Evolutionary conservation across 257 asterid genomes (phyloP).

Genomic region (Echium plantagineum): DNA sequence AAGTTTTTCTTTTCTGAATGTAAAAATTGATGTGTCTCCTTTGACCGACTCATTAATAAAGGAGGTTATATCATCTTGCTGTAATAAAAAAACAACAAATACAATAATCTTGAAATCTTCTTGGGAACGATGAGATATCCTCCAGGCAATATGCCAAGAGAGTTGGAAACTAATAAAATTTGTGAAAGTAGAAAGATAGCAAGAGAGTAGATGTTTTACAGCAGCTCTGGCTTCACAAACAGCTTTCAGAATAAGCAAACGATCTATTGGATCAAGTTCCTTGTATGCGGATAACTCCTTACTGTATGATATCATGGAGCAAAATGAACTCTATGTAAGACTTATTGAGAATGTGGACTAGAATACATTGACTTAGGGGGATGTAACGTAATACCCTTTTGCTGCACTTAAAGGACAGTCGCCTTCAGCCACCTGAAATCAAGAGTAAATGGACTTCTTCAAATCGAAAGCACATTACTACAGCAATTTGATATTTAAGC

Average conservation of each 20-base stretch:
- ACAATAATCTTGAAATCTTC: not conserved
- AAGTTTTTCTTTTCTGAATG: conserved; percentile 58
- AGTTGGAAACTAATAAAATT: conserved; percentile 1
- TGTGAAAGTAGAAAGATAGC: conserved; percentile 1
- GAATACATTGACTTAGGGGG: conserved; percentile 5
- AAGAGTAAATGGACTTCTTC: conserved; percentile 9
- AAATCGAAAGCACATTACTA: conserved; percentile 8
- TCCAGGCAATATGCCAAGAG: not conserved
- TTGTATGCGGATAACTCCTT: conserved; percentile 60
- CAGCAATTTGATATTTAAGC: conserved; percentile 7
- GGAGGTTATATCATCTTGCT: conserved; percentile 63
- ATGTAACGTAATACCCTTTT: conserved; percentile 49
- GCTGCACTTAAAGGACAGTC: conserved; percentile 55
- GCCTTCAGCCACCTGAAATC: conserved; percentile 72
- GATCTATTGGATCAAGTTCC: conserved; percentile 61
- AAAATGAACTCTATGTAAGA: not conserved
- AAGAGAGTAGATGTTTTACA: conserved; percentile 30
- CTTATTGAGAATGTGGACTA: conserved; percentile 4
- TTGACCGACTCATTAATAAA: conserved; percentile 44
- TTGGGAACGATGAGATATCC: not conserved
- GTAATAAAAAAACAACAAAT: conserved; percentile 14
- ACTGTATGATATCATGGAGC: conserved; percentile 30
- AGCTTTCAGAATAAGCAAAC: conserved; percentile 69
- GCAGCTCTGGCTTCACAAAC: conserved; percentile 87
- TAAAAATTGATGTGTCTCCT: conserved; percentile 33